Conservation (phyloP, 441 rosid genomes). For the Corymbia calophylla region DNA sequence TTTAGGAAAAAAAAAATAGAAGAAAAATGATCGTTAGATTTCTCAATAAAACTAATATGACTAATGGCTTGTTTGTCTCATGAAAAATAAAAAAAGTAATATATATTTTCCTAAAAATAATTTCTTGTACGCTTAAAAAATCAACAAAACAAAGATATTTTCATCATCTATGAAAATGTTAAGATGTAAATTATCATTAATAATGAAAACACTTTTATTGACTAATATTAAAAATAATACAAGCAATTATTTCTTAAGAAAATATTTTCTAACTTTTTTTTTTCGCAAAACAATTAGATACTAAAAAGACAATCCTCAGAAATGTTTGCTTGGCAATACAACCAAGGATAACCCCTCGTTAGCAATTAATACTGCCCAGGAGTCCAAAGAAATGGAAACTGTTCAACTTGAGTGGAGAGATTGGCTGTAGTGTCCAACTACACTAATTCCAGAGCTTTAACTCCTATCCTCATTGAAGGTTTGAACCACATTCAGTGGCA, state of each 20-base stretch:
- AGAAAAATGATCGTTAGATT: neutral
- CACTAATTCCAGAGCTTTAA: neutral
- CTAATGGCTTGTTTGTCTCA: neutral
- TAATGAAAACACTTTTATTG: neutral
- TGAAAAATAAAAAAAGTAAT: neutral
- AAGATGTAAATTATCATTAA: neutral
- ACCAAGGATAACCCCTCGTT: neutral
- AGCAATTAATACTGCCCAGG: neutral
- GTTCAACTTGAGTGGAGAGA: neutral
- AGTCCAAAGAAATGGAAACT: neutral
- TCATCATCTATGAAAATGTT: neutral
- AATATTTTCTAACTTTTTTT: neutral
- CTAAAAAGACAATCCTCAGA: neutral
- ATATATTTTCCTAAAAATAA: neutral
- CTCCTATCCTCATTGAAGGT: neutral
- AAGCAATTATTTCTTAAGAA: neutral
- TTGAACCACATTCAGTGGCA: neutral
- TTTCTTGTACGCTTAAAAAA: neutral
- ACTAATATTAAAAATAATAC: neutral
- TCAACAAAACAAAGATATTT: neutral
- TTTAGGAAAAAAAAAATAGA: neutral
- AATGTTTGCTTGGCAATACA: neutral
- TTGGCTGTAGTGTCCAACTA: neutral
- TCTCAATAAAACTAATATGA: neutral
- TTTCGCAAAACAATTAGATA: neutral